A percentile compares a stretch with the other conserved stretches of the same genome.
These are phyloP conservation scores for Immersiella caudata DNA, from an alignment of 495 filamentous ascomycete species.

Conservation along the genomic window DNA sequence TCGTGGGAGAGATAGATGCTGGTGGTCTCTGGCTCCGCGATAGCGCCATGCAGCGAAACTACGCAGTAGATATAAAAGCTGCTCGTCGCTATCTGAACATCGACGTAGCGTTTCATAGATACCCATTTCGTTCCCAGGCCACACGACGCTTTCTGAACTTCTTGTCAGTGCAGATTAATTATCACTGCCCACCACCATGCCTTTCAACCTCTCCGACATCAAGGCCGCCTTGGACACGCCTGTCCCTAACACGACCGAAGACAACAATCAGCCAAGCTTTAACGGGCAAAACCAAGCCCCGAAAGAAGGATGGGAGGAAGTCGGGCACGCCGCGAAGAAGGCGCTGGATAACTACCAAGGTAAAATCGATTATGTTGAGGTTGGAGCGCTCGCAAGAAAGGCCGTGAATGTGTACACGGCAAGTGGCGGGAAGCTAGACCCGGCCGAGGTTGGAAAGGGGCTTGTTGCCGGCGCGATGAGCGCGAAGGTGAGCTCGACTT, in stretches of 20 bases:
- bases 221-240: neutral
- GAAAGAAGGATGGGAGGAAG: conserved; percentile 15
- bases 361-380: conserved; percentile 23
- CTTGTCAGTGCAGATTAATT: neutral
- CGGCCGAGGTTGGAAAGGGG: conserved; percentile 21
- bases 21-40: neutral
- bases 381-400: conserved; percentile 26
- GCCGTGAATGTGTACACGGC: conserved; percentile 20
- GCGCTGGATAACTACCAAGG: conserved; percentile 16
- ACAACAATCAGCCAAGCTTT: neutral
- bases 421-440: conserved; percentile 21
- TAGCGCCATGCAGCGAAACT: neutral
- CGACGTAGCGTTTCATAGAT: neutral
- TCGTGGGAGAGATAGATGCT: conserved; percentile 3
- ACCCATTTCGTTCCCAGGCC: neutral
- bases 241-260: neutral
- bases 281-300: neutral
- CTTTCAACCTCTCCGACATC: neutral
- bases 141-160: neutral
- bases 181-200: neutral
- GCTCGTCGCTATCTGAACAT: neutral
- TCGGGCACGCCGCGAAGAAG: conserved; percentile 25
- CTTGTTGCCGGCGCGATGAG: conserved; percentile 12
- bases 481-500: too few species aligned
- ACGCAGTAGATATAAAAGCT: neutral